phyloP scores from a whole-genome alignment of 2,329 filamentous ascomycete species.

The Fusarium poae region DNA sequence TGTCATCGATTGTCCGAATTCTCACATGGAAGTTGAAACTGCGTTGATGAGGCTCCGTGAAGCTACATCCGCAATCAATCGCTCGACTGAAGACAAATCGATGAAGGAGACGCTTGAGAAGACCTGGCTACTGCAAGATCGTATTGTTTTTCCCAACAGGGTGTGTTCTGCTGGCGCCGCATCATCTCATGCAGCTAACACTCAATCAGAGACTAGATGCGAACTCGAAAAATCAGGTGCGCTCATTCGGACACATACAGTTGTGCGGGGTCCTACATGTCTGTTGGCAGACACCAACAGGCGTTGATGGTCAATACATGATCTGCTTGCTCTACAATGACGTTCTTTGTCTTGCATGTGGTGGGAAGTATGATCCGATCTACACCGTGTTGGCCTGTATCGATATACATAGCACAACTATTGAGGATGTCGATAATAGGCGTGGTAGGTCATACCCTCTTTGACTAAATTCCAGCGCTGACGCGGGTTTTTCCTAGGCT shows the following conservation, averaged over 20 bases:
- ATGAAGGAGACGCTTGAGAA: conserved; percentile 80
- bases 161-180: conserved; percentile 59
- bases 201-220: conserved; percentile 61
- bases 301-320: conserved; percentile 83
- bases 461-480: not conserved
- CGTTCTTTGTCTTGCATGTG: conserved; percentile 80
- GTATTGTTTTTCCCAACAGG: conserved; percentile 79
- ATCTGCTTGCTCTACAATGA: conserved; percentile 86
- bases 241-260: conserved; percentile 81
- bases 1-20: conserved; percentile 84
- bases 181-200: not conserved
- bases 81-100: conserved; percentile 81
- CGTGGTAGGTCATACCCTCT: conserved; percentile 66
- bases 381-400: conserved; percentile 84
- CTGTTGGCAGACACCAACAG: conserved; percentile 79
- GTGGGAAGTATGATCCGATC: conserved; percentile 71
- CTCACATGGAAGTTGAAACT: conserved; percentile 83
- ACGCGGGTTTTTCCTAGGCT: conserved; percentile 64
- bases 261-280: conserved; percentile 87
- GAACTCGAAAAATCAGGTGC: conserved; percentile 74
- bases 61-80: conserved; percentile 83
- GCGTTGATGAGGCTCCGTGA: conserved; percentile 78
- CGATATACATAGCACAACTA: conserved; percentile 71
- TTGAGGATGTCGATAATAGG: conserved; percentile 82
- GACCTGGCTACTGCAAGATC: conserved; percentile 87